phyloP scores from a whole-genome alignment of 2,329 filamentous ascomycete genomes.

The Colletotrichum australisinense region DNA sequence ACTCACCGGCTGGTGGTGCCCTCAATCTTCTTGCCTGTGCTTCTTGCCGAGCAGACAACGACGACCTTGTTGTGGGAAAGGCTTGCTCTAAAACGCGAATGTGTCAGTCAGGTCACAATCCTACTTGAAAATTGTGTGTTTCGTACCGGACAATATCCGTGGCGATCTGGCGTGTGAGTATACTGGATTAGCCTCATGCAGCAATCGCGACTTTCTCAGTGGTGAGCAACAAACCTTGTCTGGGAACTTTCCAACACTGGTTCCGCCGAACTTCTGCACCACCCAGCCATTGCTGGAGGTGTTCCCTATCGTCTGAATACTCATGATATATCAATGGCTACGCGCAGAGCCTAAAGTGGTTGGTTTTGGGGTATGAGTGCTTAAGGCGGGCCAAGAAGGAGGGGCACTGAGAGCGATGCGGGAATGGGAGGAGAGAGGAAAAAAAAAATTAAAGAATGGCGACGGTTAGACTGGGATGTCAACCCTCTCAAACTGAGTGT shows the following conservation, averaged over 20 bases:
- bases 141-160: slow-evolving; percentile 74
- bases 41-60: slow-evolving; percentile 95
- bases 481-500: slow-evolving; percentile 5
- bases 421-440: not conserved
- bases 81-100: slow-evolving; percentile 58
- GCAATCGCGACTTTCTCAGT: slow-evolving; percentile 29
- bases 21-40: slow-evolving; percentile 92
- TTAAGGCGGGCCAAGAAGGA: slow-evolving; percentile 1
- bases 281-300: slow-evolving; percentile 72
- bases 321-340: slow-evolving; percentile 29
- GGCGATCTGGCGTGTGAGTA: slow-evolving; percentile 59
- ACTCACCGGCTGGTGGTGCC: slow-evolving; percentile 95
- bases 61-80: slow-evolving; percentile 80
- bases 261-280: slow-evolving; percentile 95
- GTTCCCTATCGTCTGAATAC: slow-evolving; percentile 42
- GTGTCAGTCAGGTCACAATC: slow-evolving; percentile 33
- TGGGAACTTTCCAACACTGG: slow-evolving; percentile 94
- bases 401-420: slow-evolving; percentile 26
- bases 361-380: not conserved
- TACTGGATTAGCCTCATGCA: slow-evolving; percentile 41
- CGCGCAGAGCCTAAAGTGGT: not conserved
- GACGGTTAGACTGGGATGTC: slow-evolving; percentile 21
- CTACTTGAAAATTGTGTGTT: slow-evolving; percentile 4
- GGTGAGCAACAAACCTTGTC: slow-evolving; percentile 62
- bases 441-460: slow-evolving; percentile 23